Percentiles rank a stretch among this genome's conserved stretches.
Evolutionary conservation across 2,329 filamentous ascomycete species (phyloP).

Genomic region (Aquanectria penicillioides): DNA sequence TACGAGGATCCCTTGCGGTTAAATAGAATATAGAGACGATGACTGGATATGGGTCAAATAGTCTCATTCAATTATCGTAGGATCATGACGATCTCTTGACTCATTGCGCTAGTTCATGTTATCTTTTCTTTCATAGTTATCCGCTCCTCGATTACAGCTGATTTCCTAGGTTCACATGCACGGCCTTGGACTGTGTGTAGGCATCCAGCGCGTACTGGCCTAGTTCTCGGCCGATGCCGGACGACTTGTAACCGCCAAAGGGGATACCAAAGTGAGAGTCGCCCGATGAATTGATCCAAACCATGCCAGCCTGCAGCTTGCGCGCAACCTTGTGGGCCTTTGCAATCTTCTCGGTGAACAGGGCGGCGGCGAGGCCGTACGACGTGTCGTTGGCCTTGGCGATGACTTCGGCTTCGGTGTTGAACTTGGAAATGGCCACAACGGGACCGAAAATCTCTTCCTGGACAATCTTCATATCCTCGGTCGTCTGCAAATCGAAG

Average conservation of each 20-base stretch:
- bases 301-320: slow-evolving; percentile 60
- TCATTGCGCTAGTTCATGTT: too few relatives aligned
- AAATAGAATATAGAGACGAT: too few relatives aligned
- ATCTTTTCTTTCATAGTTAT: background rate
- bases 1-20: too few relatives aligned
- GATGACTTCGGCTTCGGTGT: slow-evolving; percentile 25
- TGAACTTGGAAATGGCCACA: slow-evolving; percentile 29
- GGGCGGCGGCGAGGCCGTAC: slow-evolving; percentile 61
- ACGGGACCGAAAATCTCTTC: slow-evolving; percentile 38
- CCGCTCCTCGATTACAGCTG: background rate
- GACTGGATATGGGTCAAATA: too few relatives aligned
- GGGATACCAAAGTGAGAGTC: slow-evolving; percentile 29
- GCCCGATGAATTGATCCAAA: slow-evolving; percentile 44
- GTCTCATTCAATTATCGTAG: too few relatives aligned
- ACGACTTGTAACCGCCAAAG: slow-evolving; percentile 29
- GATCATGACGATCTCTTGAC: too few relatives aligned
- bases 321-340: slow-evolving; percentile 48
- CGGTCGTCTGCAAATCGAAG: slow-evolving; percentile 15
- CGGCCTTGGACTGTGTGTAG: slow-evolving; percentile 18
- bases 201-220: slow-evolving; percentile 18
- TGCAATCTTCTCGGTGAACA: slow-evolving; percentile 63
- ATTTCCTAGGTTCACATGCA: slow-evolving; percentile 17
- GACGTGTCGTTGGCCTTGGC: slow-evolving; percentile 49
- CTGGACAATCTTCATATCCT: slow-evolving; percentile 28
- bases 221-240: slow-evolving; percentile 17